Base-by-base conservation (phyloP, 441 rosid genomes). In the Gossypium gossypioides region DNA sequence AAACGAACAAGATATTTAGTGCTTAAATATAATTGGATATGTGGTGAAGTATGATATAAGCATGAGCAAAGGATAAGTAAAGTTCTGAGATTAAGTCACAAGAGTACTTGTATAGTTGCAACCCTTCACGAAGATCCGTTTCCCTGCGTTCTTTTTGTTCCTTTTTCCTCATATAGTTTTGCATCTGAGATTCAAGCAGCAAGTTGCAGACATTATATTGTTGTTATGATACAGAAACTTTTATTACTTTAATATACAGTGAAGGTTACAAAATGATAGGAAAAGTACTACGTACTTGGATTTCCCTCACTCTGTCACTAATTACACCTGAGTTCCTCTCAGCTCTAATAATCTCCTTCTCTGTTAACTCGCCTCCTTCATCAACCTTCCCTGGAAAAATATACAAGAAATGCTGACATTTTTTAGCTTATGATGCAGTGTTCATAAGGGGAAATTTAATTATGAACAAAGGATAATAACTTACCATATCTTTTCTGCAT, bases 301-400 rank as follows among this genome's bases (percentile, higher is more conserved):
- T 92, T 70, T 92, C 97, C 74, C 97, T 88, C 72, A 94, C 86
- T 78, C 84, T 80, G 81, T 82, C 77, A 72, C 99, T 94, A 71
- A 94, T 83, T 40, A 81, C 82, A 59, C 99, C 99, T 1, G 97
- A 84, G 62, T 94, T 91, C 84, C 99, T 89, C 84, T 94, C 99
- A 21, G 93, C 91, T 80, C 94, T 89, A 25, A 94, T 94, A 13
- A 94, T 89, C 76, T 94, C 97, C 79, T 89, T 94, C 79, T 91
- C 97, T 2, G 97, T 81, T 66, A 92, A 46, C 70, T 90, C 99
- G 40, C 98, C 94, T 8, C 76, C 21, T 15, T 84, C 79, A 19
- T 92, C 96, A 40, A 68, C 68, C 55, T 84, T 88, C 75, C 99
- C 99, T 90, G 75, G n/a, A 82, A 78, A 72, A 25, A 27, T 3